Base-by-base conservation (phyloP, 768 basidiomycete species). In the Tulasnella sp. region DNA sequence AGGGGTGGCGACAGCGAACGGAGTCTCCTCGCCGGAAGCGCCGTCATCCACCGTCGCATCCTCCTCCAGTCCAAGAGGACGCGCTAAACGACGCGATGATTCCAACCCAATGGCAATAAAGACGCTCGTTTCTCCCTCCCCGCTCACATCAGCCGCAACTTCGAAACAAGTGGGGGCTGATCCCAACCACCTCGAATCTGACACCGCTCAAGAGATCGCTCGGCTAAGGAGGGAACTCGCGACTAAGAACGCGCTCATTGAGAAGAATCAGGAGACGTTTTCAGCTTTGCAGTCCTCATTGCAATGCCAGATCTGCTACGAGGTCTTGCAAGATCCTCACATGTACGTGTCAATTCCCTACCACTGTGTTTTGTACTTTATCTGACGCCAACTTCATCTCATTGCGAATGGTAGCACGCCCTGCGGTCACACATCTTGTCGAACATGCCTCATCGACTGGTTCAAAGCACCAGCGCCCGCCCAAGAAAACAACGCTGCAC, bases 301-400 rank as follows among this genome's bases (percentile, higher is more conserved):
- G 24, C 85, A 80, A 11, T 90, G 88, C 62, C 85, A 88, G 68
- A 83, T 90, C 62, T 90, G 88, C 67, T 74, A 88, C 26, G 86
- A 88, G 65, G 72, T 86, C 23, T 75, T 90, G 68, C 75, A 84
- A 68, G 80, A 78, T 63, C 86, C 88, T 0, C 89, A 80, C 63
- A 81, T 85, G 0, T 79, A 88, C 19, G 77, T 84, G 0, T 86
- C 27, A 24, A 17, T 30, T 48, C 5, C 17, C 23, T 10, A 17
- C 29, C 42, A 19, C 9, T 34, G 30, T 34, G 27, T 19, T 38
- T 15, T 38, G 7, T 7, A 5, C 51, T 34, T 26, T 34, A 53
- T 38, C 30, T 86, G 0, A n/a, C n/a, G n/a, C n/a, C n/a, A n/a
- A n/a, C n/a, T n/a, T n/a, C n/a, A n/a, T n/a, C n/a, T n/a, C n/a